Conservation (phyloP, 345 rosid species). For the Iberis pinnata region DNA sequence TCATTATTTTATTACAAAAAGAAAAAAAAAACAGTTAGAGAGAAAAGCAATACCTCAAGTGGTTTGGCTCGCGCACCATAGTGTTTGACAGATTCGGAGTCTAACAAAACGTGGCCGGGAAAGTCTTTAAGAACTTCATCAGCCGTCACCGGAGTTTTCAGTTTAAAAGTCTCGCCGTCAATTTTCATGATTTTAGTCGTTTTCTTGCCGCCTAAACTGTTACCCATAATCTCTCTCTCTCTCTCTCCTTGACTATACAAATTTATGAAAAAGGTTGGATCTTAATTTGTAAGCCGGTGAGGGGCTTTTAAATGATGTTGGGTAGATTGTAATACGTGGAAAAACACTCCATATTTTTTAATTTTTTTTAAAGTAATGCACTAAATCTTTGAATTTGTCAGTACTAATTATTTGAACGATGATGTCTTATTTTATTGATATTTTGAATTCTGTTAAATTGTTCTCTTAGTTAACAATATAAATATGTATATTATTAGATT, state of each 20-base stretch:
- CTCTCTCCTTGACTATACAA: neutral
- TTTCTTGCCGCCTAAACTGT: slow-evolving; percentile 58
- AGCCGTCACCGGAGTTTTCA: slow-evolving; percentile 72
- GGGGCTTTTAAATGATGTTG: neutral
- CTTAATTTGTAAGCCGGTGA: slow-evolving; percentile 3
- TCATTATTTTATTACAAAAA: too few relatives aligned
- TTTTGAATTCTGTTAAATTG: neutral
- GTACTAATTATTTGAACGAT: neutral
- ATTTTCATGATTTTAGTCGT: slow-evolving; percentile 79
- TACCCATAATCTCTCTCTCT: slow-evolving; percentile 49
- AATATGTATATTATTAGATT: neutral
- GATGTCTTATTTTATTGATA: neutral
- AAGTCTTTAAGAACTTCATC: slow-evolving; percentile 59
- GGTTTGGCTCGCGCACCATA: slow-evolving; percentile 76
- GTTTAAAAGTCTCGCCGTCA: slow-evolving; percentile 69
- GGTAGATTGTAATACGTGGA: slow-evolving; percentile 12
- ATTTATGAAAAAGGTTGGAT: neutral
- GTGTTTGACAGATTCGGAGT: slow-evolving; percentile 79
- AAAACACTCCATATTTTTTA: too few relatives aligned
- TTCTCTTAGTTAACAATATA: neutral
- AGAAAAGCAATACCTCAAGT: slow-evolving; percentile 18
- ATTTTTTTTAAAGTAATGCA: neutral
- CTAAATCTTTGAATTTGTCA: slow-evolving; percentile 11
- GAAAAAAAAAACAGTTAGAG: too few relatives aligned
- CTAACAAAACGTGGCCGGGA: slow-evolving; percentile 71